Evolutionary conservation across 2,329 filamentous ascomycete genomes (phyloP), one percentile per base, ranked within the genome.

Genomic region (Pseudocercospora crystallina): DNA sequence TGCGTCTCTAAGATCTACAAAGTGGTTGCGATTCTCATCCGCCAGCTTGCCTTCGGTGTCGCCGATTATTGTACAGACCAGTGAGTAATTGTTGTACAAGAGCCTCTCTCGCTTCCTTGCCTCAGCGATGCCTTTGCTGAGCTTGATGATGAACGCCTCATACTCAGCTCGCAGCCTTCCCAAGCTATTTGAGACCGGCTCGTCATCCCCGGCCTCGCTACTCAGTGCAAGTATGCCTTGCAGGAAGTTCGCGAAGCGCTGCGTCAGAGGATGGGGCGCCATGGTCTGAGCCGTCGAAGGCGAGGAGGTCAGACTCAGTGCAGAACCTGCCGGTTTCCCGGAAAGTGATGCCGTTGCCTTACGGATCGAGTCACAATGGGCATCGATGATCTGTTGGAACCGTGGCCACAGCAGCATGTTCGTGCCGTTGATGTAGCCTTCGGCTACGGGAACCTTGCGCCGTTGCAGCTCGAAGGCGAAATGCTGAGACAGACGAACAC

Each of bases 361-460:
- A 44, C 86, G 87, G 32, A 99, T 80, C 1, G 89, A 95, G 47
- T 96, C 90, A 72, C 88, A 90, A 68, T 99, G 94, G 48, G 86
- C 80, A 67, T 96, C 91, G 84, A 99, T 95, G 61, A 96, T 85
- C 49, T 89, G 82, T 71, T 99, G 95, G 63, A 99, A 88, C 20
- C 92, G 86, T 7, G 94, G 94, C 94, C 94, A 99, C 5, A 99
- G 81, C 2, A 94, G 82, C 90, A 99, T 99, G 65, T 87, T 91
- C 5, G 90, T 95, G 39, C 84, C 91, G 68, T 99, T 99, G 67
- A 96, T 86, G 67, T 99, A 99, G 34, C 83, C 80, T 65, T 99
- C 94, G 2, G 89, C 85, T 5, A 90, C 86, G 0, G 94, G 94
- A 1, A 97, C 84, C 66, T 95, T 92, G 47, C 92, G 84, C 9